phyloP scores from a whole-genome alignment of 495 filamentous ascomycete genomes.

The Monascus purpureus region DNA sequence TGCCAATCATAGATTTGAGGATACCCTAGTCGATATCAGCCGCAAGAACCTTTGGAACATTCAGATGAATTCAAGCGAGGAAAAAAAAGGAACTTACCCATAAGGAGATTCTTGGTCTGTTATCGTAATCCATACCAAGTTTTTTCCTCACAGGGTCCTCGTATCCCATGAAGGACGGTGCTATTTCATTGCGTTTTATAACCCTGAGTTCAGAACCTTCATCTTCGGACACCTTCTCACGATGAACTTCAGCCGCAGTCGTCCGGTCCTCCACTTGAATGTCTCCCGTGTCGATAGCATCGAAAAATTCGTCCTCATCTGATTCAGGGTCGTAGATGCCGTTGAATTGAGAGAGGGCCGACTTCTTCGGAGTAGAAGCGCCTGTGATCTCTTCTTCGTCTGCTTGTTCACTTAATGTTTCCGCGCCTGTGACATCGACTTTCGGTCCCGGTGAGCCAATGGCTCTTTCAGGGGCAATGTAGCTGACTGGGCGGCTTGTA shows the following conservation, averaged over 20 bases:
- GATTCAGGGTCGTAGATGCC: conserved; percentile 62
- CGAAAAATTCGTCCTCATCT: conserved; percentile 92
- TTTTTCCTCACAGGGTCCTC: conserved; percentile 67
- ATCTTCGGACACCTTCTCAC: conserved; percentile 27
- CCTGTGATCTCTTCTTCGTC: conserved; percentile 4
- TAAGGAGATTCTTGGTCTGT: conserved; percentile 84
- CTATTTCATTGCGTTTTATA: conserved; percentile 43
- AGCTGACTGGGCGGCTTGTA: conserved; percentile 29
- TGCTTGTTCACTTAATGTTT: not conserved
- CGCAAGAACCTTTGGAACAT: not conserved
- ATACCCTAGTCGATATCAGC: conserved; percentile 50
- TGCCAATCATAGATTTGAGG: conserved; percentile 98
- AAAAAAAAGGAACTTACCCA: conserved; percentile 68
- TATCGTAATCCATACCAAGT: conserved; percentile 81
- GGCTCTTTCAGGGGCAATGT: too few relatives aligned
- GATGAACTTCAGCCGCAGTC: conserved; percentile 28
- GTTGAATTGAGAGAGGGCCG: conserved; percentile 20
- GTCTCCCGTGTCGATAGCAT: conserved; percentile 87
- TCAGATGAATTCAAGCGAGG: too few relatives aligned
- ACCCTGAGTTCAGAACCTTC: conserved; percentile 33
- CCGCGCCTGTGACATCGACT: too few relatives aligned
- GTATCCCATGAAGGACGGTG: conserved; percentile 72
- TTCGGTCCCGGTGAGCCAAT: too few relatives aligned
- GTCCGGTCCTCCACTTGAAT: conserved; percentile 59
- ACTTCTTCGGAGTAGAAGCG: conserved; percentile 16